Conservation (phyloP, 1,284 basidiomycete species). For the Ustilago xerochloae region DNA sequence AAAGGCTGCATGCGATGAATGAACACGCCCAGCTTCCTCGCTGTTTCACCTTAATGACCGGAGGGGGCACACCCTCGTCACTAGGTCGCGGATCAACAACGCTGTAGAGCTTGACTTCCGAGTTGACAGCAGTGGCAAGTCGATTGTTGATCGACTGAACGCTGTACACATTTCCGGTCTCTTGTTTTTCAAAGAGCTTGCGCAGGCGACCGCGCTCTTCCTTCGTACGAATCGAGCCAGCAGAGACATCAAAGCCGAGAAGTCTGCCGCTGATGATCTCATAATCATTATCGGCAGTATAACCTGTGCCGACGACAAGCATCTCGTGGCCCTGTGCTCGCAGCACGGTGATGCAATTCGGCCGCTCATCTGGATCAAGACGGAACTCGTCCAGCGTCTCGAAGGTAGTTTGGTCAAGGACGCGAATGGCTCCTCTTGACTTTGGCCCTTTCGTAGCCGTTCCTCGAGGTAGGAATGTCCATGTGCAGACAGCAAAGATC, state of each 20-base stretch:
- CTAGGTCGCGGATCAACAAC: slow-evolving; percentile 19
- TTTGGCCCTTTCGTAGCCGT: slow-evolving; percentile 9
- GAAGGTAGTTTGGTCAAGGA: slow-evolving; percentile 27
- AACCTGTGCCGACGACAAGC: slow-evolving; percentile 62
- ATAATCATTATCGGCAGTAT: slow-evolving; percentile 16
- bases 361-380: slow-evolving; percentile 56
- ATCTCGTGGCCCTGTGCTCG: slow-evolving; percentile 17
- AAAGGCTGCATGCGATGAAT: slow-evolving; percentile 61
- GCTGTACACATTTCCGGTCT: slow-evolving; percentile 62
- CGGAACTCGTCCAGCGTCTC: slow-evolving; percentile 30
- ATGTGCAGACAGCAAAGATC: slow-evolving; percentile 47
- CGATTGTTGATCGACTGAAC: slow-evolving; percentile 30
- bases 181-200: slow-evolving; percentile 43
- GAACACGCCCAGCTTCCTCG: slow-evolving; percentile 59
- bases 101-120: slow-evolving; percentile 55
- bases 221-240: slow-evolving; percentile 28
- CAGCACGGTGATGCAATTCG: slow-evolving; percentile 53
- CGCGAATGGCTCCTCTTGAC: slow-evolving; percentile 27
- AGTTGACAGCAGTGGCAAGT: slow-evolving; percentile 60
- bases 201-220: slow-evolving; percentile 25
- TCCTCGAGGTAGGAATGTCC: slow-evolving; percentile 47
- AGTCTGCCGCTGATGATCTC: slow-evolving; percentile 55
- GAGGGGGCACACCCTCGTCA: slow-evolving; percentile 1
- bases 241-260: slow-evolving; percentile 40
- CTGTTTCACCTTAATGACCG: slow-evolving; percentile 30